These are phyloP conservation scores for Aspergillus quadrilineatus DNA, from an alignment of 2,329 filamentous ascomycete species.

Conservation along the genomic window DNA sequence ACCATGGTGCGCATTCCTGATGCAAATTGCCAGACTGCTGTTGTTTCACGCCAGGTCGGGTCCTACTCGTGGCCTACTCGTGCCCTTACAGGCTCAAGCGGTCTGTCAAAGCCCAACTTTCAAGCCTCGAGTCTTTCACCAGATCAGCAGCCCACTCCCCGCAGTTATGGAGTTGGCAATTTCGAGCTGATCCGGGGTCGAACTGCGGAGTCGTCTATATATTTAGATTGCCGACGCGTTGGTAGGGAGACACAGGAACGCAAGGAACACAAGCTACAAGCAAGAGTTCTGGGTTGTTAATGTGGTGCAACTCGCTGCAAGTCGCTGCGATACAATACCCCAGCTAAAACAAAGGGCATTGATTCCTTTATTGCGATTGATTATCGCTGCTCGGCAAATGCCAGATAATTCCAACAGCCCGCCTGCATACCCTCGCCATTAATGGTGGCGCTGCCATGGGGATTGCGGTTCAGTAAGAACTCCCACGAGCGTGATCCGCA, in stretches of 20 bases:
- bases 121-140: not conserved
- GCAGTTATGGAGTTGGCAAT: conserved; percentile 1
- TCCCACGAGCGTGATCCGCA: conserved; percentile 14
- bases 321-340: not conserved
- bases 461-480: conserved; percentile 19
- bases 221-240: not conserved
- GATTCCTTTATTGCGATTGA: not conserved
- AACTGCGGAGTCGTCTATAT: conserved; percentile 1
- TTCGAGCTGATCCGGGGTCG: conserved; percentile 8
- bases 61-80: not conserved
- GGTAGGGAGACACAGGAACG: too few species aligned
- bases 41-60: not conserved
- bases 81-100: not conserved
- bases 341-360: not conserved
- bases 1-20: not conserved
- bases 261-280: not conserved
- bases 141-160: conserved; percentile 2
- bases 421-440: conserved; percentile 16
- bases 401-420: conserved; percentile 19
- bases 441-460: conserved; percentile 15
- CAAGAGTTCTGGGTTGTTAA: too few species aligned
- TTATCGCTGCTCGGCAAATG: conserved; percentile 7
- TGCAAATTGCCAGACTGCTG: not conserved
- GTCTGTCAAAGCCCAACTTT: not conserved
- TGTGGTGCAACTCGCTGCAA: too few species aligned